phyloP scores from a whole-genome alignment of 1,284 basidiomycete species.

The Irpex rosettiformis region DNA sequence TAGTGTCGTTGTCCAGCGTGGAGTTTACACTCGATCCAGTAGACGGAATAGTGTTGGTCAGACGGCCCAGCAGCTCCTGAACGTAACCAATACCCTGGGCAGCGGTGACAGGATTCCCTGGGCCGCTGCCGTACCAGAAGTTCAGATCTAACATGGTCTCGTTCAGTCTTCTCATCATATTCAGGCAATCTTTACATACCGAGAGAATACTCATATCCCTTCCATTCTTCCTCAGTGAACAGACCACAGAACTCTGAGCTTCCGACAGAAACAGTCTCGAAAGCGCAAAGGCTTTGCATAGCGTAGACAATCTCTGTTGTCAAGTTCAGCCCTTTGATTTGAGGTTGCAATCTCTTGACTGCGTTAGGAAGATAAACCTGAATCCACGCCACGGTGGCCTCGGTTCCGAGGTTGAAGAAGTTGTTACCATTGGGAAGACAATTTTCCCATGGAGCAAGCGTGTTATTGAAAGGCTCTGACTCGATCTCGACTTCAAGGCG shows the following conservation, averaged over 20 bases:
- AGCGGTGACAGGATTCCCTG: constrained; percentile 49
- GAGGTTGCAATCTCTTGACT: constrained; percentile 41
- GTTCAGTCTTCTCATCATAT: neutral
- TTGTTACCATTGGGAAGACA: neutral
- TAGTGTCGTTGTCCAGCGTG: constrained; percentile 45
- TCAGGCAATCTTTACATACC: neutral
- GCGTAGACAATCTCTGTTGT: constrained; percentile 40
- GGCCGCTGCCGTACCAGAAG: constrained; percentile 56
- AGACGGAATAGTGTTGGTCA: constrained; percentile 45
- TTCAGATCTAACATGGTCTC: constrained; percentile 19
- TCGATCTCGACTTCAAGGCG: neutral
- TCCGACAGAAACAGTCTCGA: constrained; percentile 68
- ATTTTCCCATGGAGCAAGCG: constrained; percentile 42
- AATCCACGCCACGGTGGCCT: constrained; percentile 36
- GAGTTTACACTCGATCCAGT: constrained; percentile 55
- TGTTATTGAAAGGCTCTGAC: constrained; percentile 46
- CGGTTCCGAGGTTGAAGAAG: neutral
- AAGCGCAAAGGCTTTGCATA: constrained; percentile 55
- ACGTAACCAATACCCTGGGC: constrained; percentile 69
- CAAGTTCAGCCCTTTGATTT: constrained; percentile 49
- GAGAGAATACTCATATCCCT: constrained; percentile 52
- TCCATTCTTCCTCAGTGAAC: constrained; percentile 68
- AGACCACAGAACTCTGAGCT: constrained; percentile 49
- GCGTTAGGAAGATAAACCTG: constrained; percentile 53
- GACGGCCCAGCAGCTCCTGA: constrained; percentile 49